A percentile compares a stretch with the other conserved stretches of the same genome.
Conservation (phyloP, 441 rosid genomes). For the Arabidopsis hybrid region DNA sequence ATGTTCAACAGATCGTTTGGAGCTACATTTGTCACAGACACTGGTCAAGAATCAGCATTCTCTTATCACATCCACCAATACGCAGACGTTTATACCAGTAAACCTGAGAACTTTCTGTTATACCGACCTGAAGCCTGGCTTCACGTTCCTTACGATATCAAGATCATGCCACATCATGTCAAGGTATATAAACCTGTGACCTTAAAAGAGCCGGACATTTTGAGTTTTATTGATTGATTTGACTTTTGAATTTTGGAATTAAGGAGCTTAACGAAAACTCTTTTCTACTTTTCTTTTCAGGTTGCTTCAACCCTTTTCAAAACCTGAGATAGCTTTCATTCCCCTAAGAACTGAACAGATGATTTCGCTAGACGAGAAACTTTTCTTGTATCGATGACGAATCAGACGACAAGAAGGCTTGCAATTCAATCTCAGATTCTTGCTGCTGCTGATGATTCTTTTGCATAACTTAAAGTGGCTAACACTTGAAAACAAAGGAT, state of each 20-base stretch:
- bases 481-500: slow-evolving; percentile 24
- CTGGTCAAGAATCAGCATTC: slow-evolving; percentile 96
- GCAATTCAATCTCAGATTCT: slow-evolving; percentile 3
- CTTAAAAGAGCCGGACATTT: neutral
- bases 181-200: slow-evolving; percentile 58
- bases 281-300: slow-evolving; percentile 48
- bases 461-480: neutral
- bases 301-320: slow-evolving; percentile 71
- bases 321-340: slow-evolving; percentile 40
- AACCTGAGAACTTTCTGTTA: slow-evolving; percentile 87
- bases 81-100: slow-evolving; percentile 93
- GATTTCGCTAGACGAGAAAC: neutral
- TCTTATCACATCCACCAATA: slow-evolving; percentile 96
- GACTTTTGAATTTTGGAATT: neutral
- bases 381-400: neutral
- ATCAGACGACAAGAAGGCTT: slow-evolving; percentile 17
- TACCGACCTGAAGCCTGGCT: slow-evolving; percentile 93
- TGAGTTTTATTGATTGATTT: neutral
- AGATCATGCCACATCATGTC: slow-evolving; percentile 97
- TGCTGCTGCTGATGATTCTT: slow-evolving; percentile 31
- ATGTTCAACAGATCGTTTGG: slow-evolving; percentile 96
- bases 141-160: slow-evolving; percentile 83
- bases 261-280: slow-evolving; percentile 6
- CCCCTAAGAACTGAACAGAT: slow-evolving; percentile 16
- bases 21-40: slow-evolving; percentile 92